Evolutionary conservation across 306 rosid genomes (phyloP), one percentile per base, ranked within the genome.

Genomic region (Acacia acuminata): DNA sequence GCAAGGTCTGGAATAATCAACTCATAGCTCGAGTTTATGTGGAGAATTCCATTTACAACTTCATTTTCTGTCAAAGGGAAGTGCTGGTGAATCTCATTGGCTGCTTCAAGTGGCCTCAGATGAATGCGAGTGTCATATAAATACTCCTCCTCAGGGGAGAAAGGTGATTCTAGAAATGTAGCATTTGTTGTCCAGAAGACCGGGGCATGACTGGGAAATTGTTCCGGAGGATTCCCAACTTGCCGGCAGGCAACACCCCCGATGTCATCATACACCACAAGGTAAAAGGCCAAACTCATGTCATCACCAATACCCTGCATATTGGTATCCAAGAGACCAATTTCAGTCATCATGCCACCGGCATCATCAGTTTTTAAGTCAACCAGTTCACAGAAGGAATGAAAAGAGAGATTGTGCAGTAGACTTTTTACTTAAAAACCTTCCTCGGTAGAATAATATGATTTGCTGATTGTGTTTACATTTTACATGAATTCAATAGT

Each of bases 221-320:
- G 81, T n/a, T 82, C 90, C 0, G 90, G 85, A 36, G 90, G 87
- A 83, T 92, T 81, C 79, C 98, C 91, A 40, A 96, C 88, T 68
- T 82, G 88, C 40, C 94, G 96, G 72, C 99, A 96, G 43, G 93
- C 56, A 60, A 96, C 85, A 87, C 99, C 98, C 42, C 98, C 98
- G 74, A 92, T 84, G 77, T 91, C 97, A 75, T 96, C 99, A 84
- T 96, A 96, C 5, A 80, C 84, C 85, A 96, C 92, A 36, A 96
- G 94, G 80, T 90, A 96, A 83, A 96, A 91, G 58, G 90, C 94
- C 87, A 96, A 82, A 88, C 86, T 84, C 94, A 82, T 61, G 77
- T 94, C 98, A 71, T 84, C 90, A 85, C 91, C 87, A 74, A 96
- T 84, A 75, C 99, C 99, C 99, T 96, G 94, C 92, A 90, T 80